Evolutionary conservation across 257 asterid species (phyloP).

Genomic region (Gentiana macrophylla): DNA sequence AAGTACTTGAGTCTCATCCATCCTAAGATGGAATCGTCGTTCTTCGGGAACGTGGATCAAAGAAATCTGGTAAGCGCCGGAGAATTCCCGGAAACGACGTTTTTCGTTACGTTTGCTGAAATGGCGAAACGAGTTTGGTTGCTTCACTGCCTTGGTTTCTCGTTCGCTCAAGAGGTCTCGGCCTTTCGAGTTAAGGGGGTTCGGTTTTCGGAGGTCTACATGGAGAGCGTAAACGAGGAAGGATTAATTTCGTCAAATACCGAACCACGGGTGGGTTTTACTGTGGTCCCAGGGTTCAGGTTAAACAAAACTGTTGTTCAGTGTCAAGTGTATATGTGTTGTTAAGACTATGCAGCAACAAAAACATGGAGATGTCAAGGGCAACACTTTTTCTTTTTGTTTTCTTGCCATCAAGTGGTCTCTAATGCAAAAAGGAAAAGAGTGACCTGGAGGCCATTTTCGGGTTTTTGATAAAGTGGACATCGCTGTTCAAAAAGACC

Average conservation of each 20-base stretch:
- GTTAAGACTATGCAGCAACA: constrained; percentile 1
- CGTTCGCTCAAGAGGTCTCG: constrained; percentile 40
- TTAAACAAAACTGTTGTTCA: constrained; percentile 45
- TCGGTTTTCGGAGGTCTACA: constrained; percentile 70
- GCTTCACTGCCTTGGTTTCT: constrained; percentile 60
- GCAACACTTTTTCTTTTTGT: neutral
- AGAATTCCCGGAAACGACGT: constrained; percentile 41
- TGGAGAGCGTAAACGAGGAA: constrained; percentile 72
- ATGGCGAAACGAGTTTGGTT: constrained; percentile 85
- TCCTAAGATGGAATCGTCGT: constrained; percentile 55
- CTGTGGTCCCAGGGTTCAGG: constrained; percentile 72
- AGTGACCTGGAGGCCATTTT: constrained; percentile 10
- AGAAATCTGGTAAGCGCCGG: constrained; percentile 42
- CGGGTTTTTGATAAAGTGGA: neutral
- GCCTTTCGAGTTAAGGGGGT: constrained; percentile 44
- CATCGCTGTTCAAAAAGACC: no score
- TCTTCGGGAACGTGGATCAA: constrained; percentile 44
- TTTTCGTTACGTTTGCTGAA: constrained; percentile 43
- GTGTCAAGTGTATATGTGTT: constrained; percentile 58
- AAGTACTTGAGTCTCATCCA: constrained; percentile 49
- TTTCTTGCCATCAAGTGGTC: neutral
- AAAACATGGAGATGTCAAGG: no score
- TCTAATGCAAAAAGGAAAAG: constrained; percentile 5
- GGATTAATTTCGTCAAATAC: constrained; percentile 31
- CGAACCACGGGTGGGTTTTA: constrained; percentile 58